Base-by-base conservation (phyloP, 805 yeast genomes). In the Myxozyma udenii region DNA sequence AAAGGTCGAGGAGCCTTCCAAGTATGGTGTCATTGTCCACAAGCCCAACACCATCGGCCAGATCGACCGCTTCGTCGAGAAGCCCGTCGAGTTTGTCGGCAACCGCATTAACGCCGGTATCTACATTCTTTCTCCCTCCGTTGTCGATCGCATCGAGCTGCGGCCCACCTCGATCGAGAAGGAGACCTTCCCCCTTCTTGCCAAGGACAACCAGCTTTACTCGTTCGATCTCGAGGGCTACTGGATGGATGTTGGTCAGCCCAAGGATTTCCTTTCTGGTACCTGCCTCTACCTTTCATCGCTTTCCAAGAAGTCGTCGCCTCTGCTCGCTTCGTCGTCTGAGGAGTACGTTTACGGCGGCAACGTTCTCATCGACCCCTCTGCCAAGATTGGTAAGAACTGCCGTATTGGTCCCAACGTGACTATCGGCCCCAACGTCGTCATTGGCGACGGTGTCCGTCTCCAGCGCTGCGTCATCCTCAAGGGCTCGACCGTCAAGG, bases 201-300 rank as follows among this genome's bases (percentile, higher is more conserved):
- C 95, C 62, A 95, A 87, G 74, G 76, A 84, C 70, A 89, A 85
- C 69, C 79, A 84, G 56, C 80, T 93, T 67, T 93, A 84, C 80
- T 90, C 98, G 49, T 93, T 87, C 68, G 99, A 93, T 74, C 82
- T 93, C 69, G 97, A 93, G 78, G 98, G 98, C 62, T 93, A 83
- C 87, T 93, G 99, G 99, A 93, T 93, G 98, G 99, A 93, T 74
- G 97, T 93, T 64, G 99, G 99, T 74, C 99, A 93, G 79, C 99
- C 99, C 80, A 93, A 91, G 82, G 99, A 93, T 76, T 93, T 89
- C 84, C 76, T 93, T 62, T 83, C 96, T 55, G 99, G 99, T 73
- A 87, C 97, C 66, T 83, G 89, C 64, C 78, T 91, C 61, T 93
- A 90, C 80, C 79, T 93, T 72, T 79, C 85, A 71, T 84, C 98